Conservation (phyloP, 176 grass and related monocot species). For the Lolium perenne region DNA sequence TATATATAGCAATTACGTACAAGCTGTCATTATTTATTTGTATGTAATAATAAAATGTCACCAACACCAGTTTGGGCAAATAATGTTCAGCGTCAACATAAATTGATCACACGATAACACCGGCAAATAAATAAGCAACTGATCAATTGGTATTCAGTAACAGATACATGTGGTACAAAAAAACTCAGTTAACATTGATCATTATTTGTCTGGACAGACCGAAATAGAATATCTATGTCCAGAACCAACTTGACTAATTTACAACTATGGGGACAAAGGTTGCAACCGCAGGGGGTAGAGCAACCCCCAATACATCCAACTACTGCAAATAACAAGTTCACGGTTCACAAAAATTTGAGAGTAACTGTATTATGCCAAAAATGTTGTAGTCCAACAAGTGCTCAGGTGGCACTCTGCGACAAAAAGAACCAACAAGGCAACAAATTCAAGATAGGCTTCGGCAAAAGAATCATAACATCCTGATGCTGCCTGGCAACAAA, state of each 20-base stretch:
- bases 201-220: slow-evolving; percentile 37
- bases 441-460: slow-evolving; percentile 46
- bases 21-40: too few species aligned
- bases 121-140: not conserved
- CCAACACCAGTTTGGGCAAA: not conserved
- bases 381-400: slow-evolving; percentile 45
- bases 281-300: not conserved
- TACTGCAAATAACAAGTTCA: slow-evolving; percentile 25
- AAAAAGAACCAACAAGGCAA: slow-evolving; percentile 43
- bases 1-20: too few species aligned
- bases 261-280: slow-evolving; percentile 37
- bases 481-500: slow-evolving; percentile 43
- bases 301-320: slow-evolving; percentile 34
- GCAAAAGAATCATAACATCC: slow-evolving; percentile 55
- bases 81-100: not conserved
- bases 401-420: not conserved
- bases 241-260: slow-evolving; percentile 44
- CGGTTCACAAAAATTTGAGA: slow-evolving; percentile 32
- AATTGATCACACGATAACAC: not conserved
- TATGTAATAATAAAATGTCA: not conserved
- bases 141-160: not conserved
- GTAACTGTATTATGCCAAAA: slow-evolving; percentile 61
- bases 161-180: not conserved
- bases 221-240: slow-evolving; percentile 38
- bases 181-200: slow-evolving; percentile 23